These are phyloP conservation scores for Rachicladosporium sp. DNA, from an alignment of 2,329 filamentous ascomycete genomes.

Conservation along the genomic window DNA sequence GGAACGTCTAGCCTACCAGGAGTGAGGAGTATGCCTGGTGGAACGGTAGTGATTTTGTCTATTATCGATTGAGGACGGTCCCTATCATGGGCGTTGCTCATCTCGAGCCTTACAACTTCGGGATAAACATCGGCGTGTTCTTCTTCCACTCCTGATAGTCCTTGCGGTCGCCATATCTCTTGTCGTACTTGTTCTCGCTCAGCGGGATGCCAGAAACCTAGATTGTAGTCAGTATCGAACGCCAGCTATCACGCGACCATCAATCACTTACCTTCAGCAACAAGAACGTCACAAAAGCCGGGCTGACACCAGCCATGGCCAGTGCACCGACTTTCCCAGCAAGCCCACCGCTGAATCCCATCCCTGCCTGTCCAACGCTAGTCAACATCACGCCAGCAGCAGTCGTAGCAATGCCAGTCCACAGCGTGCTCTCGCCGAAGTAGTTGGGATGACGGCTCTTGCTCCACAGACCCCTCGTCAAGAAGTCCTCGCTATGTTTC, in stretches of 20 bases:
- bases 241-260: too few relatives aligned
- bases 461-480: conserved; percentile 51
- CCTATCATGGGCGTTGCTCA: background rate
- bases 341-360: conserved; percentile 40
- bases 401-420: conserved; percentile 52
- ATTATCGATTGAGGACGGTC: too few relatives aligned
- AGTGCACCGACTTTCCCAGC: conserved; percentile 33
- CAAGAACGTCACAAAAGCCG: conserved; percentile 52
- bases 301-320: conserved; percentile 45
- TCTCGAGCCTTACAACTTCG: conserved; percentile 41
- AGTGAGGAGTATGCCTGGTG: too few relatives aligned
- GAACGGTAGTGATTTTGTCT: too few relatives aligned
- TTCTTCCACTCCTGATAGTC: conserved; percentile 58
- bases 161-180: conserved; percentile 48
- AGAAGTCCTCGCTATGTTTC: conserved; percentile 54
- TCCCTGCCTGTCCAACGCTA: conserved; percentile 42
- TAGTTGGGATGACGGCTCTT: conserved; percentile 56
- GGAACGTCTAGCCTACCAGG: too few relatives aligned
- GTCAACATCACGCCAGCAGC: conserved; percentile 45
- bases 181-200: conserved; percentile 58
- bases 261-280: conserved; percentile 44
- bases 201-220: conserved; percentile 45
- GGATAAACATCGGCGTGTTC: conserved; percentile 52
- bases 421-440: conserved; percentile 58
- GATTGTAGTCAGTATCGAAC: conserved; percentile 4